Evolutionary conservation across 169 alveolate genomes (phyloP), one percentile per base, ranked within the genome.

Genomic region (Cryptosporidium ryanae): DNA sequence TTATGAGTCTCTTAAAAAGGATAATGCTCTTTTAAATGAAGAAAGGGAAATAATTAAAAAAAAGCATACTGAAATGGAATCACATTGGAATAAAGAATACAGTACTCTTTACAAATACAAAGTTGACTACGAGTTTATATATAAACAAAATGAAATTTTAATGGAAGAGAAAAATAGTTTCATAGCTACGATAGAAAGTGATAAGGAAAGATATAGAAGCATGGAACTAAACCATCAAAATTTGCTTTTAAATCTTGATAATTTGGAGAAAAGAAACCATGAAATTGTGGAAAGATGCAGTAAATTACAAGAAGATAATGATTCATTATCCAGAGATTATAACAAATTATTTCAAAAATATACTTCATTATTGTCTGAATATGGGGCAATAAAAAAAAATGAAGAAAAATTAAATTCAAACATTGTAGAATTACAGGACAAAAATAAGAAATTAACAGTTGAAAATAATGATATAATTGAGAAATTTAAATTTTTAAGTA

Each of bases 211-310:
- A 38, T 76, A 76, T 34, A 76, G 87, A 61, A 55, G 59, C 17
- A 76, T 76, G 87, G 87, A 76, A 17, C 12, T 59, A 10, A 76
- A 21, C 29, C 57, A 76, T 76, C 57, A 67, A 5, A 55, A 46
- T 34, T 55, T 76, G 18, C 31, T 61, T 32, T 61, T 76, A 25
- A 55, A 38, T 18, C 76, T 76, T 55, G 59, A 61, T 2, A 76
- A 76, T 76, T 59, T 76, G 34, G 87, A 76, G 46, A 61, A 76
- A 61, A 76, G 87, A 55, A 76, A 76, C 34, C 52, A 59, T 13
- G 87, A 76, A 55, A 34, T 76, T 38, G 71, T 61, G 4, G 64
- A 76, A 38, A 76, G 71, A 61, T 59, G 64, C 32, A 55, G 49
- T 4, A 76, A 55, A 46, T 46, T 76, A 57, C 87, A 76, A 25